phyloP scores from a whole-genome alignment of 2,329 filamentous ascomycete species.

The Xylariaceae sp. region DNA sequence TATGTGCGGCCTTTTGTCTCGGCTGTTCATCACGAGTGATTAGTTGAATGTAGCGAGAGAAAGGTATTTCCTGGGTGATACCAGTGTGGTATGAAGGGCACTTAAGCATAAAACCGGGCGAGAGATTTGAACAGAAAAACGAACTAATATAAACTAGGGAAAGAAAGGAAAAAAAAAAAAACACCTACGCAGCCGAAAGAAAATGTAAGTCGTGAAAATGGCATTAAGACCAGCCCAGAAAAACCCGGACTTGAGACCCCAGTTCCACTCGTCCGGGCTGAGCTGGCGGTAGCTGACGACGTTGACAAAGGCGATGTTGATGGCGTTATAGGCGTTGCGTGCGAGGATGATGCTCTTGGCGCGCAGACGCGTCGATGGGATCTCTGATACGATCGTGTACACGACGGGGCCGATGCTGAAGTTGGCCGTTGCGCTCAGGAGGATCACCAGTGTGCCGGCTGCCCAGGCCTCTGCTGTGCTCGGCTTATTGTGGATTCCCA shows the following conservation, averaged over 20 bases:
- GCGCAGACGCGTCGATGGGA: slow-evolving; percentile 40
- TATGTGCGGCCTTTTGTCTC: slow-evolving; percentile 39
- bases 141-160: background rate
- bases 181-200: slow-evolving; percentile 40
- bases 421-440: slow-evolving; percentile 40
- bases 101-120: no score
- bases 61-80: background rate
- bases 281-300: slow-evolving; percentile 35
- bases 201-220: slow-evolving; percentile 39
- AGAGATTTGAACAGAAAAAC: background rate
- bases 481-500: slow-evolving; percentile 30
- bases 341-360: slow-evolving; percentile 42
- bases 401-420: slow-evolving; percentile 42
- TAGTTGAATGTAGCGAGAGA: background rate
- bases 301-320: slow-evolving; percentile 38
- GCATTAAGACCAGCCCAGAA: slow-evolving; percentile 36
- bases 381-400: slow-evolving; percentile 44
- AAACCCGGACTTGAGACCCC: slow-evolving; percentile 37
- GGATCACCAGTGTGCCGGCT: slow-evolving; percentile 38
- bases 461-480: slow-evolving; percentile 39
- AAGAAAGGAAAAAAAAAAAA: slow-evolving; percentile 10
- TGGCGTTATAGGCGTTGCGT: slow-evolving; percentile 40
- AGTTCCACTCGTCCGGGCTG: slow-evolving; percentile 34
- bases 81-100: no score
- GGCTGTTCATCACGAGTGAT: slow-evolving; percentile 11